Evolutionary conservation across 2,329 filamentous ascomycete genomes (phyloP).

Genomic region (Neobulgaria alba): DNA sequence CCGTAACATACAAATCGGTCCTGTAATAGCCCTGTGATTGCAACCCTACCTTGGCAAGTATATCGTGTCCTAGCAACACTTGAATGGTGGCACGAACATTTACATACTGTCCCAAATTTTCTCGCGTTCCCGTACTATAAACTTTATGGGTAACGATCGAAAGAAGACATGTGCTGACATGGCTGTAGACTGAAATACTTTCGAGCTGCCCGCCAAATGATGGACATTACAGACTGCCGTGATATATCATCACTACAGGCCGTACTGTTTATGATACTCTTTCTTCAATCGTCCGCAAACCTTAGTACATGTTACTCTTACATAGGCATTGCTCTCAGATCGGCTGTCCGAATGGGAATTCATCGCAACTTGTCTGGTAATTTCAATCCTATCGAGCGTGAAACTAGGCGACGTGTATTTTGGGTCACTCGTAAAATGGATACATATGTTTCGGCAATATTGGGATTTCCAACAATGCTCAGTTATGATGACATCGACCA

Average conservation of each 20-base stretch:
- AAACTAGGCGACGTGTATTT: conserved; percentile 56
- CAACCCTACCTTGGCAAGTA: too few species aligned
- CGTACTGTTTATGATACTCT: conserved; percentile 71
- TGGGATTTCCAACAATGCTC: conserved; percentile 57
- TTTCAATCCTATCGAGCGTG: conserved; percentile 53
- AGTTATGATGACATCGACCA: conserved; percentile 60
- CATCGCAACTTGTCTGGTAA: conserved; percentile 62
- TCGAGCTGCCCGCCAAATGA: conserved; percentile 53
- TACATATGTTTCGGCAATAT: conserved; percentile 58
- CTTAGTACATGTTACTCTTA: conserved; percentile 74
- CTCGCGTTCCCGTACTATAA: too few species aligned
- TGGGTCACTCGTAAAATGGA: conserved; percentile 64
- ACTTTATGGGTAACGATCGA: too few species aligned
- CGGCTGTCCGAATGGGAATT: conserved; percentile 67
- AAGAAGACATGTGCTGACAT: background rate
- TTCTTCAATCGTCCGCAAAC: conserved; percentile 71
- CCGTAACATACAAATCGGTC: too few species aligned
- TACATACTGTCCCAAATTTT: too few species aligned
- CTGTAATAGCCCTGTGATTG: too few species aligned
- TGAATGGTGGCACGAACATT: too few species aligned
- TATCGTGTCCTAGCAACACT: too few species aligned
- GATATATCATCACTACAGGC: conserved; percentile 68
- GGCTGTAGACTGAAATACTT: conserved; percentile 62
- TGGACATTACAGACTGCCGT: conserved; percentile 62
- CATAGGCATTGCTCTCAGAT: conserved; percentile 67